A percentile compares a stretch with the other conserved stretches of the same genome.
Evolutionary conservation across 1,139 yeast genomes (phyloP).

Genomic region (Debaryomyces sp.): DNA sequence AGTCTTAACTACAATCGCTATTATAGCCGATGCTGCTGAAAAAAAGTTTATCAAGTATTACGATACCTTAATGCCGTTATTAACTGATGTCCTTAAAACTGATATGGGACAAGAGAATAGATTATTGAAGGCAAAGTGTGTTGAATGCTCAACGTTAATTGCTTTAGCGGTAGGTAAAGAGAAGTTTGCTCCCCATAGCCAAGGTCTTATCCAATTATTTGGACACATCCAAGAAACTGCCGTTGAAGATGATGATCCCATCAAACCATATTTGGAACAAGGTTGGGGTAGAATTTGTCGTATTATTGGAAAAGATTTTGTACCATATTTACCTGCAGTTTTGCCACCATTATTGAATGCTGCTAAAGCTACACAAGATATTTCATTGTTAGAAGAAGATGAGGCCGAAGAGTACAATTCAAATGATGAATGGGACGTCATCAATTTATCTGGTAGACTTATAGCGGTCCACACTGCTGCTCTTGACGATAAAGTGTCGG

Average conservation of each 20-base stretch:
- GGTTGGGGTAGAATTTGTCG: slow-evolving; percentile 97
- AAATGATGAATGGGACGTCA: slow-evolving; percentile 95
- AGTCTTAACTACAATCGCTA: slow-evolving; percentile 93
- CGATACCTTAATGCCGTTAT: slow-evolving; percentile 91
- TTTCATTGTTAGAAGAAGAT: slow-evolving; percentile 84
- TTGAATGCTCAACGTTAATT: slow-evolving; percentile 92
- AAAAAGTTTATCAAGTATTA: slow-evolving; percentile 86
- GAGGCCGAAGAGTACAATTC: slow-evolving; percentile 81
- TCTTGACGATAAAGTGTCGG: slow-evolving; percentile 88
- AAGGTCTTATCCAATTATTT: slow-evolving; percentile 72
- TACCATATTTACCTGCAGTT: slow-evolving; percentile 86
- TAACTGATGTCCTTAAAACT: slow-evolving; percentile 75
- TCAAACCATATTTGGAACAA: slow-evolving; percentile 83
- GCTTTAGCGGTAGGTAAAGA: slow-evolving; percentile 98
- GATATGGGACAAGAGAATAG: slow-evolving; percentile 83
- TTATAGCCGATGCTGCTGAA: slow-evolving; percentile 97
- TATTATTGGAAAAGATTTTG: slow-evolving; percentile 80
- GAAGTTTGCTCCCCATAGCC: slow-evolving; percentile 76
- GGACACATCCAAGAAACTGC: slow-evolving; percentile 70
- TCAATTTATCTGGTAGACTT: slow-evolving; percentile 87
- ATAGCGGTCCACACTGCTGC: slow-evolving; percentile 93
- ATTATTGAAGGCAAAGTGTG: slow-evolving; percentile 85
- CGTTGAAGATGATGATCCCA: slow-evolving; percentile 75
- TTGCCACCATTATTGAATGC: slow-evolving; percentile 83
- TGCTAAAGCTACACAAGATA: slow-evolving; percentile 89